phyloP scores from a whole-genome alignment of 306 rosid genomes.

The Dalbergia cultrata region DNA sequence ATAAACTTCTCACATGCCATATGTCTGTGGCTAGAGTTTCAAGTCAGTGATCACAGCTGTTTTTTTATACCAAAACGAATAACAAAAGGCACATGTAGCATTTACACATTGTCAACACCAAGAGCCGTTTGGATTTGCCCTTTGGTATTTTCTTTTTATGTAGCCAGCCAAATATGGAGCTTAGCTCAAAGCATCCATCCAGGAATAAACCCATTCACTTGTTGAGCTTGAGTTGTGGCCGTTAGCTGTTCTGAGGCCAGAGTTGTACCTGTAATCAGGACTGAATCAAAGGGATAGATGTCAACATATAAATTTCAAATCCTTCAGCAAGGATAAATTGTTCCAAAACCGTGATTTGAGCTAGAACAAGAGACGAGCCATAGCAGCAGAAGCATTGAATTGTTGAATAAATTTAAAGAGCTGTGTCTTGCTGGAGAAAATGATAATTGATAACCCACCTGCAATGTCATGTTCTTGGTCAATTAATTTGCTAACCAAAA shows the following conservation, averaged over 20 bases:
- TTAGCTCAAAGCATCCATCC: conserved; percentile 89
- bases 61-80: conserved; percentile 51
- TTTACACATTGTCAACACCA: conserved; percentile 52
- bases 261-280: conserved; percentile 62
- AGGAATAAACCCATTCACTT: conserved; percentile 82
- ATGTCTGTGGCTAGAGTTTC: conserved; percentile 46
- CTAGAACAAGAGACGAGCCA: not conserved
- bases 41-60: conserved; percentile 55
- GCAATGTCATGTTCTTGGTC: conserved; percentile 13
- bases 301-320: conserved; percentile 34
- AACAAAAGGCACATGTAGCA: conserved; percentile 56
- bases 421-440: conserved; percentile 12
- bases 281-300: conserved; percentile 19
- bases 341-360: not conserved
- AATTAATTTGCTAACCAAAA: not conserved
- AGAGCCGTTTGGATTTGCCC: conserved; percentile 43
- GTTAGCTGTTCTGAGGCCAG: conserved; percentile 69
- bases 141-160: conserved; percentile 36
- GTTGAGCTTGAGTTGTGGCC: conserved; percentile 71
- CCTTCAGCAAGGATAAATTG: conserved; percentile 49
- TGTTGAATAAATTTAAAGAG: conserved; percentile 24
- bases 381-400: not conserved
- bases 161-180: conserved; percentile 33
- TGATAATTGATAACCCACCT: conserved; percentile 1
- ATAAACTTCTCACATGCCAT: conserved; percentile 50